These are phyloP conservation scores for Magnaporthales sp. DNA, from an alignment of 2,329 filamentous ascomycete species.

Conservation along the genomic window DNA sequence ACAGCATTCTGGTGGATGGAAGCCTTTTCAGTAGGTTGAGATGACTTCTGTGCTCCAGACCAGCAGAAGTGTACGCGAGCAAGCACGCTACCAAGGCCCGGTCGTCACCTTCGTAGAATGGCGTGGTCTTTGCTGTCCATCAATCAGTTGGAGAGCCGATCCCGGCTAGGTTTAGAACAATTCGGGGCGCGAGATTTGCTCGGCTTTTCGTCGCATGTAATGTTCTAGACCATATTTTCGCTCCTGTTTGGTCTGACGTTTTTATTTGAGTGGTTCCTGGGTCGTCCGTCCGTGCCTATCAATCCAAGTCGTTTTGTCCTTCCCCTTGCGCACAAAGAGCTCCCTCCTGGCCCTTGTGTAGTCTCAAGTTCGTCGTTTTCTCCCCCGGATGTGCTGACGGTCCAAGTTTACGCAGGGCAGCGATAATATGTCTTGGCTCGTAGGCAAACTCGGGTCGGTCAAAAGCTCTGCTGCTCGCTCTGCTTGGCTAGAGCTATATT, in stretches of 20 bases:
- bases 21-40: neutral
- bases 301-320: neutral
- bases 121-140: neutral
- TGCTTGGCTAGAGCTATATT: neutral
- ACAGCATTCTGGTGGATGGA: neutral
- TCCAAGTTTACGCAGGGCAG: neutral
- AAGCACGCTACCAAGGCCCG: neutral
- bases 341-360: neutral
- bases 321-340: neutral
- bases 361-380: neutral
- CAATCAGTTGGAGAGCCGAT: neutral
- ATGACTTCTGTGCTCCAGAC: neutral
- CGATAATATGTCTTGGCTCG: neutral
- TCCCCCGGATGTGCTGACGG: neutral
- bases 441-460: neutral
- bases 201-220: neutral
- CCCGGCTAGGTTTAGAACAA: neutral
- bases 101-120: neutral
- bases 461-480: neutral
- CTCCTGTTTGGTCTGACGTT: neutral
- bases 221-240: neutral
- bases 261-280: neutral
- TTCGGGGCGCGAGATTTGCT: neutral
- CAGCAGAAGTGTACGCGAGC: neutral
- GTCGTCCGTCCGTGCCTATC: neutral